These are phyloP conservation scores for Neoascochyta sp. DNA, from an alignment of 2,329 filamentous ascomycete species.

Conservation along the genomic window DNA sequence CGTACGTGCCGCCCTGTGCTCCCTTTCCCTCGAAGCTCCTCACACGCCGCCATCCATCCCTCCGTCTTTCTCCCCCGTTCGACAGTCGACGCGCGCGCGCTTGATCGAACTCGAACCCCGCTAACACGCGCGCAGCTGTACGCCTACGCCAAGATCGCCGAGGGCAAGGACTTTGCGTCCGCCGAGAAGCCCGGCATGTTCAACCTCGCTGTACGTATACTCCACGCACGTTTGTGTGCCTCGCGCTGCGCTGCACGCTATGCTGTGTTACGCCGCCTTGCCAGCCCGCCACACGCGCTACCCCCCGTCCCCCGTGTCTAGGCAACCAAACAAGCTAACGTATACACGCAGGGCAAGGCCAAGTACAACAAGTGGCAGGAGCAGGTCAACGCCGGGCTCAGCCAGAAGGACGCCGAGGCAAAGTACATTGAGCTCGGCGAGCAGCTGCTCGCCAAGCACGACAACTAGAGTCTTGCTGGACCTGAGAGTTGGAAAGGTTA, in stretches of 20 bases:
- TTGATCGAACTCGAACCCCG: neutral
- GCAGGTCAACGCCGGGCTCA: conserved; percentile 60
- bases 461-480: too few species aligned
- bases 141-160: conserved; percentile 46
- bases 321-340: conserved; percentile 2
- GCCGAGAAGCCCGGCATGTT: conserved; percentile 61
- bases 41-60: too few species aligned
- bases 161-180: conserved; percentile 39
- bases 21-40: too few species aligned
- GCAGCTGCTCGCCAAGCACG: conserved; percentile 65
- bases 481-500: too few species aligned
- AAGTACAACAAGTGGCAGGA: conserved; percentile 78
- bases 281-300: too few species aligned
- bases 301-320: too few species aligned
- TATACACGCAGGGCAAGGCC: conserved; percentile 65
- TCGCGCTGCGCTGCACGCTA: too few species aligned
- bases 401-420: conserved; percentile 65
- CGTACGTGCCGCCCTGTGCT: conserved; percentile 39
- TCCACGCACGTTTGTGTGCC: too few species aligned
- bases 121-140: conserved; percentile 45
- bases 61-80: neutral
- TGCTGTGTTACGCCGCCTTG: too few species aligned
- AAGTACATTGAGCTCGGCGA: conserved; percentile 72
- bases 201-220: conserved; percentile 58
- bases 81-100: too few species aligned